phyloP scores from a whole-genome alignment of 2,329 filamentous ascomycete genomes.

The Ceratocystis albifundus region DNA sequence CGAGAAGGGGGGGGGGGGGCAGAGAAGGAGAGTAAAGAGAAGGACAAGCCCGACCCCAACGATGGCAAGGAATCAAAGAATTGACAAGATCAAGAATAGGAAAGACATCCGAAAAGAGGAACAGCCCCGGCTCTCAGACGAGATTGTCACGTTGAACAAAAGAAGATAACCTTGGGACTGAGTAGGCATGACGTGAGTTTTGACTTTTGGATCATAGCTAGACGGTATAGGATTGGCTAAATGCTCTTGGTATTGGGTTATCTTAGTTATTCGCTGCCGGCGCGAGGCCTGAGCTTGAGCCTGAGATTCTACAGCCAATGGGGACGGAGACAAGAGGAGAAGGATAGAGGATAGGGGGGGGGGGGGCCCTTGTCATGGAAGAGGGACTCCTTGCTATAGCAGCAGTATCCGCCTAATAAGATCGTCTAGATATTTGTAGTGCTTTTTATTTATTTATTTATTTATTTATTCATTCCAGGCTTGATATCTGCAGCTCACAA shows the following conservation, averaged over 20 bases:
- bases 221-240: too few species aligned
- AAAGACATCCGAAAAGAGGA: not conserved
- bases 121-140: not conserved
- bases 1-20: not conserved
- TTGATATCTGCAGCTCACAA: not conserved
- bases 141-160: not conserved
- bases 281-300: conserved; percentile 3
- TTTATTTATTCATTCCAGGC: too few species aligned
- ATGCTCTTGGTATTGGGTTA: too few species aligned
- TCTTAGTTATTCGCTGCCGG: not conserved
- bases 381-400: too few species aligned
- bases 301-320: not conserved
- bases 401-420: not conserved
- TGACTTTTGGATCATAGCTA: not conserved
- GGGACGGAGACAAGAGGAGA: not conserved
- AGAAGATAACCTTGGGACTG: not conserved
- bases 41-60: not conserved
- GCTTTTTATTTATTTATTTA: too few species aligned
- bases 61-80: not conserved
- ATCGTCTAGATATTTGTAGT: not conserved
- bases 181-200: not conserved
- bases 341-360: too few species aligned
- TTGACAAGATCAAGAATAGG: not conserved
- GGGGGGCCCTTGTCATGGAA: too few species aligned
- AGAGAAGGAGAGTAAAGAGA: not conserved